Conservation (phyloP, 2,329 filamentous ascomycete genomes). For the Cordyceps cicadae region DNA sequence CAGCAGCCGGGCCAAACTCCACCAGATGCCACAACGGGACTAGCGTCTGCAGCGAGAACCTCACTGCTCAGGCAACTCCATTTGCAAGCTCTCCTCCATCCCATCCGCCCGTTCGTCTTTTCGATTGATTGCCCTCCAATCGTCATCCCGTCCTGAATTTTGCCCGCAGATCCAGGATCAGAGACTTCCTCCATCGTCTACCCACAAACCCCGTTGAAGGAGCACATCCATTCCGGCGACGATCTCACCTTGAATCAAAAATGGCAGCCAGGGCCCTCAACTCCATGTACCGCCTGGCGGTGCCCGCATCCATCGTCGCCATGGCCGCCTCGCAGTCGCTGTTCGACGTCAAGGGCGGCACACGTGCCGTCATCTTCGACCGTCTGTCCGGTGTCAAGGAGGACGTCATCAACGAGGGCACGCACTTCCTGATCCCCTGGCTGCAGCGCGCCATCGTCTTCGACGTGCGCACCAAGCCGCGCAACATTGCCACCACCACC, state of each 20-base stretch:
- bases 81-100: conserved; percentile 6
- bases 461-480: conserved; percentile 93
- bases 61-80: conserved; percentile 10
- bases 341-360: conserved; percentile 95
- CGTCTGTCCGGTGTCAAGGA: conserved; percentile 87
- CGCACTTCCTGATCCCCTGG: conserved; percentile 94
- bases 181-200: neutral
- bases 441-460: conserved; percentile 90
- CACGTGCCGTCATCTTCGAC: conserved; percentile 96
- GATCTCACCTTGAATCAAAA: conserved; percentile 11
- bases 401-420: conserved; percentile 86
- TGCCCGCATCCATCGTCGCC: conserved; percentile 64
- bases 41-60: conserved; percentile 6
- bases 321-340: conserved; percentile 68
- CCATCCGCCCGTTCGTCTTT: neutral
- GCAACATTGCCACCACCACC: conserved; percentile 95
- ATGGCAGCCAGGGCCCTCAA: conserved; percentile 54
- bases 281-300: conserved; percentile 56
- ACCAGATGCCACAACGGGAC: conserved; percentile 6
- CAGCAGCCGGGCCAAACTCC: conserved; percentile 10
- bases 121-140: neutral
- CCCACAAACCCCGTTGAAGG: neutral
- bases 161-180: neutral
- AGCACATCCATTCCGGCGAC: neutral
- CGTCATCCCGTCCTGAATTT: conserved; percentile 1